A percentile compares a stretch with the other conserved stretches of the same genome.
Conservation (phyloP, 495 filamentous ascomycete genomes). For the Penicillium alfredii region DNA sequence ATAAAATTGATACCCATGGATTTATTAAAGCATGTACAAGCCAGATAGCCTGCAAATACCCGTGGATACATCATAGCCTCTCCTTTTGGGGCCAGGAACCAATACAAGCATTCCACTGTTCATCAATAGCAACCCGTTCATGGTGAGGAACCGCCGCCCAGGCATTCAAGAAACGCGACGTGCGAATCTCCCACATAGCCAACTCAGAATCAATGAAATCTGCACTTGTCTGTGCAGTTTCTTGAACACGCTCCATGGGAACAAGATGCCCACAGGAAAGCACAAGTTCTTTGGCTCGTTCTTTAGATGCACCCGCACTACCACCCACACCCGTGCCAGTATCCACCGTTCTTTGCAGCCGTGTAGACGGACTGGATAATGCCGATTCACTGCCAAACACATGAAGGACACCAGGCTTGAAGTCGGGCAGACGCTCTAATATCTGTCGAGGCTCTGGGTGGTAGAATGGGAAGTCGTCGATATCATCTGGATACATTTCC, state of each 20-base stretch:
- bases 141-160: background rate
- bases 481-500: slow-evolving; percentile 26
- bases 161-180: background rate
- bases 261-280: slow-evolving; percentile 6
- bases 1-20: no score
- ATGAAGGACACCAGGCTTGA: slow-evolving; percentile 65
- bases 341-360: slow-evolving; percentile 48
- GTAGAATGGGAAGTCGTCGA: slow-evolving; percentile 51
- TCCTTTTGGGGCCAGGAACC: no score
- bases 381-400: slow-evolving; percentile 57
- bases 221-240: slow-evolving; percentile 1
- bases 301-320: slow-evolving; percentile 53
- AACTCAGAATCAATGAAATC: slow-evolving; percentile 2
- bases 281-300: background rate
- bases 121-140: background rate
- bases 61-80: no score
- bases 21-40: no score
- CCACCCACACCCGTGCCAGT: slow-evolving; percentile 59
- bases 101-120: slow-evolving; percentile 7
- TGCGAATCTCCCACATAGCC: no score
- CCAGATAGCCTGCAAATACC: no score
- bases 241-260: slow-evolving; percentile 2
- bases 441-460: slow-evolving; percentile 54
- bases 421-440: slow-evolving; percentile 48
- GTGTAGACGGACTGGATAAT: slow-evolving; percentile 42